Evolutionary conservation across 2,329 filamentous ascomycete genomes (phyloP).

Genomic region (Botrytis hyacinthi): DNA sequence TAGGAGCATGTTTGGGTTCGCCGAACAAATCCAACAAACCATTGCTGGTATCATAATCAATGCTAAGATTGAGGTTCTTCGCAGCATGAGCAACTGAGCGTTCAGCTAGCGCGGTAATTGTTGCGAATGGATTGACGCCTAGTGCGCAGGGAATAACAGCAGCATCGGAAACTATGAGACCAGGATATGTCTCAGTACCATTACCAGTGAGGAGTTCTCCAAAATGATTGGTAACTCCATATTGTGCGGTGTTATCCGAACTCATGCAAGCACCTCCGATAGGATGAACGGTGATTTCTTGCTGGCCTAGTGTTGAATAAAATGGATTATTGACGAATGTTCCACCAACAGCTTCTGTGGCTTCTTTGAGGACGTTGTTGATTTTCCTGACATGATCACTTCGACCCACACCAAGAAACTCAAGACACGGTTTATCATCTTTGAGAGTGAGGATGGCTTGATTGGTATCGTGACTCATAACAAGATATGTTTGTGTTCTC

Average conservation of each 20-base stretch:
- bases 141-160: slow-evolving; percentile 61
- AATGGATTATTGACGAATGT: slow-evolving; percentile 59
- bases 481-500: slow-evolving; percentile 61
- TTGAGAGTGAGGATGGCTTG: slow-evolving; percentile 59
- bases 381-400: slow-evolving; percentile 54
- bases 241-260: slow-evolving; percentile 52
- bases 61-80: slow-evolving; percentile 40
- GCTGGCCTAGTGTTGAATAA: slow-evolving; percentile 53
- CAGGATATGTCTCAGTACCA: slow-evolving; percentile 51
- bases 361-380: slow-evolving; percentile 51
- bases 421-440: slow-evolving; percentile 57
- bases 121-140: slow-evolving; percentile 66
- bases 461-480: slow-evolving; percentile 46
- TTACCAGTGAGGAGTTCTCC: slow-evolving; percentile 59
- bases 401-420: slow-evolving; percentile 58
- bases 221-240: slow-evolving; percentile 59
- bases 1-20: slow-evolving; percentile 41
- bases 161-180: slow-evolving; percentile 61
- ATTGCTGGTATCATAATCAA: slow-evolving; percentile 48
- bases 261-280: slow-evolving; percentile 66
- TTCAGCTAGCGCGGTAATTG: slow-evolving; percentile 67
- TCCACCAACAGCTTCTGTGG: slow-evolving; percentile 58
- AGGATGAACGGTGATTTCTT: slow-evolving; percentile 64
- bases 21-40: slow-evolving; percentile 55
- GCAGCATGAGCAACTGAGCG: slow-evolving; percentile 55